A percentile compares a stretch with the other conserved stretches of the same genome.
Conservation (phyloP, 2,329 filamentous ascomycete species). For the Trichoderma semiorbis region DNA sequence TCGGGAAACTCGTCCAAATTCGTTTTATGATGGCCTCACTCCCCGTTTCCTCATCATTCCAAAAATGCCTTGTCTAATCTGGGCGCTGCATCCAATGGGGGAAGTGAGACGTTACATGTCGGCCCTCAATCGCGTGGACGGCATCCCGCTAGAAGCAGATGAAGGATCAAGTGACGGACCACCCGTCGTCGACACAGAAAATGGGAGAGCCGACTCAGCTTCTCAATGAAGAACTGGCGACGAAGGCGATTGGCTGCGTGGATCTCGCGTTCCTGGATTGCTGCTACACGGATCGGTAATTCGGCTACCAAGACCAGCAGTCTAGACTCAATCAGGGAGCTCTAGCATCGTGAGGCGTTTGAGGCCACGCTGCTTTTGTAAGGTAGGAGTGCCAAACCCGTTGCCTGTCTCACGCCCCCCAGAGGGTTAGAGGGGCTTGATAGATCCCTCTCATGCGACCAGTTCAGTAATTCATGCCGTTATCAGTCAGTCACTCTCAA, state of each 20-base stretch:
- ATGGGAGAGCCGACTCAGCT: conserved; percentile 2
- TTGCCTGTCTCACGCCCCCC: not conserved
- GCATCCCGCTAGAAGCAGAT: conserved; percentile 1
- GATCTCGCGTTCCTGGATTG: conserved; percentile 16
- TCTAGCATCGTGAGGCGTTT: conserved; percentile 7
- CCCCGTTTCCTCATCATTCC: not conserved
- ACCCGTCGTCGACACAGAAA: not conserved
- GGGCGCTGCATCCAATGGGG: not conserved
- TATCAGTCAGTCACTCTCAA: not conserved
- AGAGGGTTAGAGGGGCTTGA: not conserved
- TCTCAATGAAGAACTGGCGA: conserved; percentile 5
- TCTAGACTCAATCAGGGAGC: conserved; percentile 11
- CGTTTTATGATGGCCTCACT: not conserved
- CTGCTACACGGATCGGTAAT: conserved; percentile 16
- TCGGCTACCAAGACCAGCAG: not conserved
- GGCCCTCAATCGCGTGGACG: not conserved
- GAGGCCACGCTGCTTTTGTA: conserved; percentile 14
- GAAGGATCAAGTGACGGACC: conserved; percentile 14
- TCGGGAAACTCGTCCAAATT: not conserved
- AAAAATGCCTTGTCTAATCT: not conserved
- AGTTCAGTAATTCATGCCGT: not conserved
- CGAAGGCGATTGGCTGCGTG: conserved; percentile 3
- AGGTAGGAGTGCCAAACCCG: conserved; percentile 7
- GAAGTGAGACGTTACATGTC: conserved; percentile 14
- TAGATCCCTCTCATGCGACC: not conserved